Evolutionary conservation across 768 basidiomycete species (phyloP).

Genomic region (Termitomyces sp.): DNA sequence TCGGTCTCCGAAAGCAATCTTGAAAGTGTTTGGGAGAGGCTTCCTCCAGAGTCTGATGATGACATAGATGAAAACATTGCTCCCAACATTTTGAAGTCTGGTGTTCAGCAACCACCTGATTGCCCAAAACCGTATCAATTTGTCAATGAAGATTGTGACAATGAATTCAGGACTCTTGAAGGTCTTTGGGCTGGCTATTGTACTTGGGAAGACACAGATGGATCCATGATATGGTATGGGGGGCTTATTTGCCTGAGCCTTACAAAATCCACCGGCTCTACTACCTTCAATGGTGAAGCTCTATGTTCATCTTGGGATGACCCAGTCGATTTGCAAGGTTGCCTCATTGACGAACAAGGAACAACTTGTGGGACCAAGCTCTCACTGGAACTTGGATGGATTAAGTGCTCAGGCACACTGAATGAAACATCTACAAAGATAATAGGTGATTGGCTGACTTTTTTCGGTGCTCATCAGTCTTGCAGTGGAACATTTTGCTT

Average conservation of each 20-base stretch:
- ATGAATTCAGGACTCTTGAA: not conserved
- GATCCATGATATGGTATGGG: not conserved
- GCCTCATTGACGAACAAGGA: no score
- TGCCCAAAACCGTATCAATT: not conserved
- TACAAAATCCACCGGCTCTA: no score
- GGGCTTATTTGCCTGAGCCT: not conserved
- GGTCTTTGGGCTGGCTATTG: slow-evolving; percentile 5
- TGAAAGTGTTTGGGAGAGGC: not conserved
- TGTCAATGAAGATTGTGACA: not conserved
- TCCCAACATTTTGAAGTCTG: not conserved
- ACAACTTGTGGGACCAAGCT: not conserved
- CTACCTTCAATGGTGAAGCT: no score
- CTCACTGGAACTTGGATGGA: not conserved
- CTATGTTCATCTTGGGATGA: no score
- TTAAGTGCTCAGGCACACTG: no score
- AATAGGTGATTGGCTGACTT: not conserved
- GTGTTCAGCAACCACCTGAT: not conserved
- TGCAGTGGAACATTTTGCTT: not conserved
- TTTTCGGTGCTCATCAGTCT: not conserved
- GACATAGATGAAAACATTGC: not conserved
- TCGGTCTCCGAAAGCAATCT: not conserved
- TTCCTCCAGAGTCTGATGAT: not conserved
- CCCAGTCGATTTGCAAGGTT: no score
- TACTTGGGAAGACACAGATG: not conserved
- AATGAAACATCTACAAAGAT: no score